These are phyloP conservation scores for Ophiobolus disseminans DNA, from an alignment of 2,329 filamentous ascomycete genomes.

Conservation along the genomic window DNA sequence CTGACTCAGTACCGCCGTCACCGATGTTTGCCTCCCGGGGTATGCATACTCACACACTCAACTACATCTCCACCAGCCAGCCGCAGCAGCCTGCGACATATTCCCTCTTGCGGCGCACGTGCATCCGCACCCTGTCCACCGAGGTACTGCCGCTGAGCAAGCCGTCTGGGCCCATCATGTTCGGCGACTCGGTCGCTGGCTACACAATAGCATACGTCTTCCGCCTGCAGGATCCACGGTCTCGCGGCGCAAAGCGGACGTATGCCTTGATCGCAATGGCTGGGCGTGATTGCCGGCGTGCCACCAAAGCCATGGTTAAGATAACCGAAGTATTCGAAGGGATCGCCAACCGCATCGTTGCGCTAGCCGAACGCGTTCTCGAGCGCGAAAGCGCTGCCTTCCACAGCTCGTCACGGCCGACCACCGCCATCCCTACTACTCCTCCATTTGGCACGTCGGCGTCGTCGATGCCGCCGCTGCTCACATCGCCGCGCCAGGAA, in stretches of 20 bases:
- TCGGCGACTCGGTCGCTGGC: slow-evolving; percentile 62
- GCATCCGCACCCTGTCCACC: slow-evolving; percentile 64
- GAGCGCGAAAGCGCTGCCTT: slow-evolving; percentile 44
- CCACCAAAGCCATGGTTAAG: slow-evolving; percentile 49
- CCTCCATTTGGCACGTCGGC: slow-evolving; percentile 42
- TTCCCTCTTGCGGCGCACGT: slow-evolving; percentile 63
- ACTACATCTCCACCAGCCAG: slow-evolving; percentile 65
- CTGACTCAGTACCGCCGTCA: slow-evolving; percentile 50
- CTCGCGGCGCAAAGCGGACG: slow-evolving; percentile 62
- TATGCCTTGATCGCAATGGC: slow-evolving; percentile 66
- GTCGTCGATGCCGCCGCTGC: slow-evolving; percentile 35
- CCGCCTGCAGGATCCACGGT: slow-evolving; percentile 64
- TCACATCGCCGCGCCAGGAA: slow-evolving; percentile 38
- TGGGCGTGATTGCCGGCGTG: slow-evolving; percentile 63
- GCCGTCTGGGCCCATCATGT: slow-evolving; percentile 64
- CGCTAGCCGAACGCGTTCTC: slow-evolving; percentile 48
- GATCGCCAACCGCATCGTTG: slow-evolving; percentile 61
- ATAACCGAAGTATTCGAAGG: slow-evolving; percentile 57
- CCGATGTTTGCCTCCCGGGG: slow-evolving; percentile 50
- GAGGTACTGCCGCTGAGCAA: slow-evolving; percentile 63
- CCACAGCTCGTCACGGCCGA: slow-evolving; percentile 30
- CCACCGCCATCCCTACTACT: slow-evolving; percentile 37
- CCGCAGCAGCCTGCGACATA: slow-evolving; percentile 62
- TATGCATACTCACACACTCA: slow-evolving; percentile 62
- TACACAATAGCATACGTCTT: slow-evolving; percentile 68